Evolutionary conservation across 2,329 filamentous ascomycete species (phyloP), one percentile per base, ranked within the genome.

Genomic region (Botrytis pseudocinerea): DNA sequence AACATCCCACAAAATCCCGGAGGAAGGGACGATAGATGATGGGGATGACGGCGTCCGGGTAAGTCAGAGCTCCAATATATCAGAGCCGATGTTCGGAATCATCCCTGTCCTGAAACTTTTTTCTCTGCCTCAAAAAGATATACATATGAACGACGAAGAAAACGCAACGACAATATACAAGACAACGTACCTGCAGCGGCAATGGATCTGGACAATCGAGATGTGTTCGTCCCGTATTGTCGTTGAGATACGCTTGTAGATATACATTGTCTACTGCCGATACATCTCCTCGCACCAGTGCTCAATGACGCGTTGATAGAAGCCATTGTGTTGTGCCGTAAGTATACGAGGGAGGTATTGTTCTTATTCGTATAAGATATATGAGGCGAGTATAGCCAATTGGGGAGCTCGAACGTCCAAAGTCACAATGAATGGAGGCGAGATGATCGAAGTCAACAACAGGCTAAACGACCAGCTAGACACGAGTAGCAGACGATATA

Each of bases 291-390:
- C 18, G 69, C 60, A n/a, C 59, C 60, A 25, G 32, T 25, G 28
- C 48, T 38, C 51, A 61, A 61, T 32, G 71, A 69, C 18, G 71
- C 64, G n/a, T 69, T 51, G 38, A 72, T 20, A 32, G 64, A 28
- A 18, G 71, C 54, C 71, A 72, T 72, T 46, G 40, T 71, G 9
- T 28, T n/a, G 25, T 35, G 2, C 9, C 7, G 38, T 38, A 1
- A 38, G 38, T 8, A 38, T 38, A 38, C 38, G 7, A 38, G 38
- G 38, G 18, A 57, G 18, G 40, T 69, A 18, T 20, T 42, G 25
- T 59, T 25, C 42, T 40, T 57, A 16, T n/a, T 57, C 22, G 48
- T 60, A 42, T 16, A 28, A 38, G 61, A 44, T 44, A 20, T 51
- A 6, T 25, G 18, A 54, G 25, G 5, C 32, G 14, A 35, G 25